A percentile compares a stretch with the other conserved stretches of the same genome.
Conservation (phyloP, 1,284 basidiomycete genomes). For the Sporisorium graminicola region DNA sequence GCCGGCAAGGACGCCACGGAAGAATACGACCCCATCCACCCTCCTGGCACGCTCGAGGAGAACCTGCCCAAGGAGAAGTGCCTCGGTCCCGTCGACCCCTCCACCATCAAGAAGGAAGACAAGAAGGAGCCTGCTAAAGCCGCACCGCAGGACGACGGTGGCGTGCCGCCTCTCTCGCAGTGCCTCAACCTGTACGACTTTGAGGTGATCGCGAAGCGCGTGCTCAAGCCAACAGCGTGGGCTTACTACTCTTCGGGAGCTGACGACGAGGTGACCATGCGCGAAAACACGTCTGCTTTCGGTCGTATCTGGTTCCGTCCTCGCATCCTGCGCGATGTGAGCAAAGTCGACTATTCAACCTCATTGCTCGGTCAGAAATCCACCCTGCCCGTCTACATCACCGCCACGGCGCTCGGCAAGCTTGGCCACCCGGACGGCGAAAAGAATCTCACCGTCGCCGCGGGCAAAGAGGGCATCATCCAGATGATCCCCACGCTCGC, state of each 20-base stretch:
- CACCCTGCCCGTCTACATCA: constrained; percentile 75
- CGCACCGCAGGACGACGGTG: constrained; percentile 38
- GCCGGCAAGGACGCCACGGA: constrained; percentile 82
- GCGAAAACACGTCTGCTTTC: constrained; percentile 89
- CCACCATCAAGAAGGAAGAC: constrained; percentile 52
- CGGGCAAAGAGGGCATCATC: constrained; percentile 79
- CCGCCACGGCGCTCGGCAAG: constrained; percentile 86
- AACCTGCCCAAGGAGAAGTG: constrained; percentile 63
- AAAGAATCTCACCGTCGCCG: constrained; percentile 84
- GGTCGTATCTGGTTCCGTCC: constrained; percentile 96
- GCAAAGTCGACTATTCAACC: constrained; percentile 78
- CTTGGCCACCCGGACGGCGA: constrained; percentile 93
- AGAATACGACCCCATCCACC: constrained; percentile 68
- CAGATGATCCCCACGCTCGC: constrained; percentile 74
- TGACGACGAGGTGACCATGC: constrained; percentile 75
- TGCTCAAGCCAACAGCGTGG: constrained; percentile 66
- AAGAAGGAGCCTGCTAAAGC: constrained; percentile 28
- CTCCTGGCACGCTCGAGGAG: constrained; percentile 67
- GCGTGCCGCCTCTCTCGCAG: constrained; percentile 77
- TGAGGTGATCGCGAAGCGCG: constrained; percentile 73
- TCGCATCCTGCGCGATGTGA: constrained; percentile 85
- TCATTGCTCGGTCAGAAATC: constrained; percentile 50
- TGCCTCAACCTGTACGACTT: constrained; percentile 92
- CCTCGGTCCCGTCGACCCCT: constrained; percentile 61
- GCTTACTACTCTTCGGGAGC: constrained; percentile 69